Evolutionary conservation across 2,329 filamentous ascomycete genomes (phyloP), one percentile per base, ranked within the genome.

Genomic region (Paraphoma chrysanthemicola): DNA sequence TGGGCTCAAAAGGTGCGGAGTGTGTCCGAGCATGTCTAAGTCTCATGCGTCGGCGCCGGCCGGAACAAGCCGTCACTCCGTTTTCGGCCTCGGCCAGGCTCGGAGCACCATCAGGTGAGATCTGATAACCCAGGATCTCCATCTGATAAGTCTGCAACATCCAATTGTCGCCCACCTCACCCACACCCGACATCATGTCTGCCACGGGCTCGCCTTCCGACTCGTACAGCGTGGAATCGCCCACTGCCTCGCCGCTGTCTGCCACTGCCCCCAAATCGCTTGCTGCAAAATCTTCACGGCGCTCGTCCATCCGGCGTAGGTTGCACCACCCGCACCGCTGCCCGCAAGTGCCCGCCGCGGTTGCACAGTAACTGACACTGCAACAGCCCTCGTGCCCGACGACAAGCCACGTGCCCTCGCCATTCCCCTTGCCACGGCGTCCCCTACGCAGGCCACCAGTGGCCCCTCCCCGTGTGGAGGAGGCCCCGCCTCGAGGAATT

Each of bases 401-500:
- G n/a, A 45, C 51, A 48, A 51, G 39, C 53, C 62, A 33, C 55
- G 51, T 14, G 41, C 53, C 39, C 11, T 17, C 61, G 33, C 43
- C 39, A 42, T 42, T 17, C 14, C 39, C n/a, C 12, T 54, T 57
- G 53, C 63, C 62, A 71, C 69, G 63, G 64, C 69, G 68, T 70
- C 71, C 54, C 63, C 68, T 46, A 57, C 65, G 16, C 45, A 52
- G 56, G 54, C 59, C 44, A 54, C 56, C 45, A 57, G 54, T 43
- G 58, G 64, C 57, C 65, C 71, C 67, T 73, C 70, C 54, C 68
- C 67, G 18, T 48, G 62, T 58, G 72, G 69, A 63, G 69, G 68
- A 46, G 79, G 73, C 53, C 80, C 79, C 36, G 75, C 77, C 55
- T 76, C 73, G 60, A 66, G 59, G 23, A 69, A 48, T 43, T 73